Conservation (phyloP, 768 basidiomycete genomes). For the Neoboletus subvelutipes region DNA sequence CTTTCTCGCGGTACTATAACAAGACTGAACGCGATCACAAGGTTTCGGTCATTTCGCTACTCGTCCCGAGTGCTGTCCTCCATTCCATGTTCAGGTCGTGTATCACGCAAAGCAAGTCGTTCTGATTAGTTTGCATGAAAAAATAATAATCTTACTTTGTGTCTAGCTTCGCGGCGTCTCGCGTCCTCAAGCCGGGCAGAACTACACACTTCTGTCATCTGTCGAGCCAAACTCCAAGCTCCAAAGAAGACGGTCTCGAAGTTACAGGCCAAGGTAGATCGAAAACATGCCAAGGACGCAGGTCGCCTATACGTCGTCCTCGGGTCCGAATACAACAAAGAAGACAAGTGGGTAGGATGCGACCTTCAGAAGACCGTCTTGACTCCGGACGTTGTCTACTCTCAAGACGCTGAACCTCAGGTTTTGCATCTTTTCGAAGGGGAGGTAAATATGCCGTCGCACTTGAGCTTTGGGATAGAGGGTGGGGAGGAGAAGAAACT, state of each 20-base stretch:
- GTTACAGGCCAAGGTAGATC: constrained; percentile 46
- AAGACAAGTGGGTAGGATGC: constrained; percentile 64
- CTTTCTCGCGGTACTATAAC: constrained; percentile 40
- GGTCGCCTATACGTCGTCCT: constrained; percentile 66
- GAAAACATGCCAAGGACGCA: constrained; percentile 37
- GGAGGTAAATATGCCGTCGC: constrained; percentile 46
- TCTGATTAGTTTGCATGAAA: background rate
- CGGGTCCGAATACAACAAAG: constrained; percentile 65
- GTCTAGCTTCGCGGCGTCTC: constrained; percentile 37
- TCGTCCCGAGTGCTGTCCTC: background rate
- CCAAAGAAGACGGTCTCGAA: constrained; percentile 42
- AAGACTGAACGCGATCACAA: background rate
- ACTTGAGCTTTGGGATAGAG: constrained; percentile 67
- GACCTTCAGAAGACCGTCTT: constrained; percentile 66
- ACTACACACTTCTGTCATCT: constrained; percentile 51
- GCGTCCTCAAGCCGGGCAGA: constrained; percentile 41
- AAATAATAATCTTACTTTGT: background rate
- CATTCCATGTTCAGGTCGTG: constrained; percentile 30
- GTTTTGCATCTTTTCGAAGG: constrained; percentile 35
- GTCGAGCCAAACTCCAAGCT: constrained; percentile 37
- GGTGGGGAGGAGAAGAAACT: constrained; percentile 48
- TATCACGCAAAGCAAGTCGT: constrained; percentile 20
- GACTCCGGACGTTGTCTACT: constrained; percentile 47
- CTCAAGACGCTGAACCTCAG: constrained; percentile 20
- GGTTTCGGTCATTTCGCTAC: background rate